Evolutionary conservation across 1,139 yeast species (phyloP).

Genomic region (Candida labiduridarum): DNA sequence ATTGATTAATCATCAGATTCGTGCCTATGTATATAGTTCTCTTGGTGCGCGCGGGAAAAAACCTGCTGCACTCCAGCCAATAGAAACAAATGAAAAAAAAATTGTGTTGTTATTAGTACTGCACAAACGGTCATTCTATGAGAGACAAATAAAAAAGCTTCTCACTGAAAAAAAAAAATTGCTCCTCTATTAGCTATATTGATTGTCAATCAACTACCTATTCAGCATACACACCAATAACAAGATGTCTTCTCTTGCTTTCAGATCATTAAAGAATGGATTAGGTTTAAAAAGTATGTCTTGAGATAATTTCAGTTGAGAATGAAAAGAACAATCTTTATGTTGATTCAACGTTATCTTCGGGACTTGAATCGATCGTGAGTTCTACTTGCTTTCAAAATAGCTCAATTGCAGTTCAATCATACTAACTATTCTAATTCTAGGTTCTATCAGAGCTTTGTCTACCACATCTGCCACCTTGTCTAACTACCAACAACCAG

Average conservation of each 20-base stretch:
- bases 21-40: not conserved
- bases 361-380: too few relatives aligned
- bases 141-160: slow-evolving; percentile 4
- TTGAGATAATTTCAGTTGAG: not conserved
- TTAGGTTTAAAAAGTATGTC: slow-evolving; percentile 45
- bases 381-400: not conserved
- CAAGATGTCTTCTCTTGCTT: slow-evolving; percentile 47
- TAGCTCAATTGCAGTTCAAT: not conserved
- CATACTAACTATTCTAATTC: slow-evolving; percentile 5
- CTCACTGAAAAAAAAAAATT: slow-evolving; percentile 13
- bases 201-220: slow-evolving; percentile 3
- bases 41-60: not conserved
- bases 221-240: slow-evolving; percentile 5
- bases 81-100: slow-evolving; percentile 8
- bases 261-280: slow-evolving; percentile 57
- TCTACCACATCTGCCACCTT: slow-evolving; percentile 52
- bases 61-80: slow-evolving; percentile 5
- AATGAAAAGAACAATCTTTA: not conserved
- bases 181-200: not conserved
- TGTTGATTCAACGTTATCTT: not conserved
- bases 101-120: slow-evolving; percentile 7
- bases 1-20: not conserved
- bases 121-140: slow-evolving; percentile 5
- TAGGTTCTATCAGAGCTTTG: slow-evolving; percentile 40
- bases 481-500: slow-evolving; percentile 90